Evolutionary conservation across 768 basidiomycete species (phyloP).

Genomic region (Tricholoma matsutake): DNA sequence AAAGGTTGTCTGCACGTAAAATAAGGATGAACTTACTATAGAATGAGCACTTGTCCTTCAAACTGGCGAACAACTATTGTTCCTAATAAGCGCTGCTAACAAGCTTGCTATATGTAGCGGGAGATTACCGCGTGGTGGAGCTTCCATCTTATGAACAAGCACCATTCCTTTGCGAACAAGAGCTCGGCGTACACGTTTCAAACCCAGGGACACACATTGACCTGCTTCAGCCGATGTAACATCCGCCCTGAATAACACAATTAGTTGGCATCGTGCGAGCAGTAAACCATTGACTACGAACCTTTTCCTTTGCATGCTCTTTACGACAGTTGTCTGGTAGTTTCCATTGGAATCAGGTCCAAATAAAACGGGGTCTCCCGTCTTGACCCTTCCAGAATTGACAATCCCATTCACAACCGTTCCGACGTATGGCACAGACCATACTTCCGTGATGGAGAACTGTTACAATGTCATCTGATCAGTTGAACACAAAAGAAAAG

Average conservation of each 20-base stretch:
- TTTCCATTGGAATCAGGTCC: constrained; percentile 94
- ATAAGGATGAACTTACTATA: constrained; percentile 61
- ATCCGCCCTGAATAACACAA: constrained; percentile 50
- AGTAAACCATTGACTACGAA: constrained; percentile 23
- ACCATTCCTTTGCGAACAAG: constrained; percentile 95
- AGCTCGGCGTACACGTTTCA: constrained; percentile 82
- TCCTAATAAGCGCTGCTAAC: not conserved
- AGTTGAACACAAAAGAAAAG: constrained; percentile 2
- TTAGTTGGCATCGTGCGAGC: not conserved
- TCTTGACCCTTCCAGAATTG: constrained; percentile 69
- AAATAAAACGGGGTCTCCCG: constrained; percentile 78
- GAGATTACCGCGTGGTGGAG: constrained; percentile 65
- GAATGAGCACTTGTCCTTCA: constrained; percentile 89
- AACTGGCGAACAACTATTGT: constrained; percentile 72
- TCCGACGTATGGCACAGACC: constrained; percentile 85
- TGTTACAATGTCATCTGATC: constrained; percentile 22
- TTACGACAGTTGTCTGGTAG: constrained; percentile 75
- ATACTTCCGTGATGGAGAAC: constrained; percentile 85
- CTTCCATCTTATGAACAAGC: constrained; percentile 75
- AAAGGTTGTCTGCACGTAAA: not conserved
- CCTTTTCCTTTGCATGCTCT: constrained; percentile 94
- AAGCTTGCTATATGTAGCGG: not conserved
- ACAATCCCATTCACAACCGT: constrained; percentile 85
- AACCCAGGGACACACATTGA: constrained; percentile 89
- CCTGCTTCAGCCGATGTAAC: constrained; percentile 90